Base-by-base conservation (phyloP, 306 rosid species). In the Potentilla sterilis region DNA sequence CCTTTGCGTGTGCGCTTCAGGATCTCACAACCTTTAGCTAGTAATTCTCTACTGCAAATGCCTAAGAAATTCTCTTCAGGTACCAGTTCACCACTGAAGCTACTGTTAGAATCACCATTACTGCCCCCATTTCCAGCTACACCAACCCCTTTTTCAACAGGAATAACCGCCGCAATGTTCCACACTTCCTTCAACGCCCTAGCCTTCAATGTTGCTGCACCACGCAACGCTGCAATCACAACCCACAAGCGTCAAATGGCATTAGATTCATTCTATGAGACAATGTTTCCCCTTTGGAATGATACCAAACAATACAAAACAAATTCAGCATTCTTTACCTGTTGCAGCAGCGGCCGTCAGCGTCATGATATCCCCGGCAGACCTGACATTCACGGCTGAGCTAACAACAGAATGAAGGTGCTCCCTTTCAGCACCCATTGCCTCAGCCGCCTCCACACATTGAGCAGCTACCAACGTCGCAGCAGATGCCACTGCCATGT, bases 141-240 rank as follows among this genome's bases (percentile, higher is more conserved):
- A 41, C 82, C 88, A 16, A 77, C 16, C 38, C 87, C 97, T 75
- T 80, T 92, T 78, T 96, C 99, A 22, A 86, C 85, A 1, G 99
- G 96, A 74, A 89, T 92, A 14, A 89, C 97, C 0, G 99, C 89
- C 1, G 99, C 99, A 61, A 91, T 81, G 81, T 89, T 96, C 98
- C 92, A 96, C 41, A 96, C 96, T 75, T 96, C 99, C 87, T 90
- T 96, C 73, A 89, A 77, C 6, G 96, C 88, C 89, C 99, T 89
- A 22, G 99, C 96, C 90, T 90, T 96, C 82, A 96, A 78, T 24
- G 99, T 96, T 2, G 99, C 98, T 2, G 98, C 99, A 49, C 99
- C 99, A 44, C 96, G 95, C 78, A 96, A 76, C 13, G 99, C 98
- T 95, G 82, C 69, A 76, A 67, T 67, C 55, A 70, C 77, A 67